These are phyloP conservation scores for Penicillium pancosmium DNA, from an alignment of 495 filamentous ascomycete genomes.

Conservation along the genomic window DNA sequence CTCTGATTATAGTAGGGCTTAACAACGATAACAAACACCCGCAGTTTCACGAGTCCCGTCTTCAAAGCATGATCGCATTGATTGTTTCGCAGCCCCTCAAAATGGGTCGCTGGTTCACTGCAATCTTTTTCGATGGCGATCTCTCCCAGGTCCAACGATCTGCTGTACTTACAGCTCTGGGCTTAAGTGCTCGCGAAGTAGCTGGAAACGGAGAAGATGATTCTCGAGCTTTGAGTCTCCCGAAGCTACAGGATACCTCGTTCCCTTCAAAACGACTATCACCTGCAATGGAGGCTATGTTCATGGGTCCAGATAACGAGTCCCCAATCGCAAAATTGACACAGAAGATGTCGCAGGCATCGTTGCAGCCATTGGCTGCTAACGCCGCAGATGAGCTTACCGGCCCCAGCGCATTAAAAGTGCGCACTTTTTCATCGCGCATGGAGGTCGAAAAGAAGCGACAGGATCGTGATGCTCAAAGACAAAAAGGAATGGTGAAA, in stretches of 20 bases:
- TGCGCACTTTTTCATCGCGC: conserved; percentile 74
- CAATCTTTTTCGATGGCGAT: conserved; percentile 88
- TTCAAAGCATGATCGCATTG: conserved; percentile 84
- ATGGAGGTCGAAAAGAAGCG: conserved; percentile 70
- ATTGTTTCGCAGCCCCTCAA: conserved; percentile 72
- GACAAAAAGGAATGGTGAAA: conserved; percentile 64
- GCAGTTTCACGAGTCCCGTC: conserved; percentile 70
- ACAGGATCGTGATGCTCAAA: conserved; percentile 45
- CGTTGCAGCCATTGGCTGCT: conserved; percentile 79
- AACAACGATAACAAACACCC: conserved; percentile 66
- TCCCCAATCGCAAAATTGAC: conserved; percentile 66
- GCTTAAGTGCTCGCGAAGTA: conserved; percentile 83
- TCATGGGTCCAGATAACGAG: conserved; percentile 32
- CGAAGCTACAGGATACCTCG: conserved; percentile 42
- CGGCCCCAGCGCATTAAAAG: conserved; percentile 82
- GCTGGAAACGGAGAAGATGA: conserved; percentile 76
- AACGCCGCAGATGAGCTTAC: conserved; percentile 65
- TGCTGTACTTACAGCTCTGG: conserved; percentile 77
- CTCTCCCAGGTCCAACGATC: conserved; percentile 83
- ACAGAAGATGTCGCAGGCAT: conserved; percentile 61
- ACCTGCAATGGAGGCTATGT: conserved; percentile 53
- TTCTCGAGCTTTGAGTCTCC: conserved; percentile 40
- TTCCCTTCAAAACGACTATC: conserved; percentile 80
- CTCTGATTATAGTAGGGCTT: conserved; percentile 71
- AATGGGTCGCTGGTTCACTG: conserved; percentile 83